Conservation (phyloP, 2,329 filamentous ascomycete species). For the Claviceps sp. region DNA sequence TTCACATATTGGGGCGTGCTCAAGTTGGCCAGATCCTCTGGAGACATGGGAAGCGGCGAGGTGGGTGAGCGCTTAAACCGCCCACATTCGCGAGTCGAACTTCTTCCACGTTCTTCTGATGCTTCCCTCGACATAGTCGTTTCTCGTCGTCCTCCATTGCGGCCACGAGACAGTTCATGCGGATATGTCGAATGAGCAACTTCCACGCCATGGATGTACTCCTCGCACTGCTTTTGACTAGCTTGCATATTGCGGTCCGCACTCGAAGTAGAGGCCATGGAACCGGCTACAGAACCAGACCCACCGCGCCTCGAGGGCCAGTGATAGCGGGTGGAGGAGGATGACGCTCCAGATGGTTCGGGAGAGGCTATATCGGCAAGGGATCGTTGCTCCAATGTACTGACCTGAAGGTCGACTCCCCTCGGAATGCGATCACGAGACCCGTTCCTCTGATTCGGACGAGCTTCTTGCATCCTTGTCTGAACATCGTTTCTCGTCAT, state of each 20-base stretch:
- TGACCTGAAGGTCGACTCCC: conserved; percentile 51
- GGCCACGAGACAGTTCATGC: conserved; percentile 28
- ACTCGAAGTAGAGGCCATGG: conserved; percentile 42
- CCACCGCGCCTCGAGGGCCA: conserved; percentile 41
- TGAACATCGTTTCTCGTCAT: conserved; percentile 49
- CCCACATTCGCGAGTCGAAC: conserved; percentile 49
- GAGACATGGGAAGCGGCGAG: conserved; percentile 88
- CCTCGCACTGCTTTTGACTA: conserved; percentile 53
- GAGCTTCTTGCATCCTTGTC: conserved; percentile 46
- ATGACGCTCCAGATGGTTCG: conserved; percentile 40
- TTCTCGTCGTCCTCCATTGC: conserved; percentile 34
- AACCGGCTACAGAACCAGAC: conserved; percentile 42
- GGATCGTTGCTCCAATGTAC: conserved; percentile 38
- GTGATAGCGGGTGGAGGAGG: conserved; percentile 41
- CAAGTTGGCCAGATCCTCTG: conserved; percentile 62
- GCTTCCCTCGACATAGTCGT: conserved; percentile 42
- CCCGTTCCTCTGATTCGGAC: conserved; percentile 47
- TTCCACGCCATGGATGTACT: conserved; percentile 78
- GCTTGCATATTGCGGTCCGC: conserved; percentile 35
- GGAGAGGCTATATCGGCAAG: conserved; percentile 41
- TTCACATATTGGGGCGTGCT: conserved; percentile 30
- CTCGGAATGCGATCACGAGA: conserved; percentile 69
- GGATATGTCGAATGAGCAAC: conserved; percentile 51
- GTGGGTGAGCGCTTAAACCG: conserved; percentile 79
- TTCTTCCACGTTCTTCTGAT: conserved; percentile 59